phyloP scores from a whole-genome alignment of 208 protist genomes.

The Trypanosomatidae sp. region DNA sequence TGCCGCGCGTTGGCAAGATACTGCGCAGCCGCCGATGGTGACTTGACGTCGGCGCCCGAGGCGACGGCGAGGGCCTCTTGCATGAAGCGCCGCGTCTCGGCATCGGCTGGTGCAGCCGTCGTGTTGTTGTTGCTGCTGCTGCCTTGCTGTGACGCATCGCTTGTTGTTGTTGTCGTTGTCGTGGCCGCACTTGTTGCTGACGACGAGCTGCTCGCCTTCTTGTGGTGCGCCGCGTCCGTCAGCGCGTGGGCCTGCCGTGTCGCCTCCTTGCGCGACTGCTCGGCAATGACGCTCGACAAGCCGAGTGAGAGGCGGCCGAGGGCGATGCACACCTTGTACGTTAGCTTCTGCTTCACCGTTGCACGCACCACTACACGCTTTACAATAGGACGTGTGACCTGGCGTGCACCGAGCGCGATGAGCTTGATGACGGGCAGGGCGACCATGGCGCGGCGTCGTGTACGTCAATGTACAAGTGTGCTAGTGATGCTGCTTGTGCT shows the following conservation, averaged over 20 bases:
- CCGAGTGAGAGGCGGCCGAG: constrained; percentile 70
- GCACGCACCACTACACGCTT: constrained; percentile 39
- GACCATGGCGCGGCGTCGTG: constrained; percentile 30
- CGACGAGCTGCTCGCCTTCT: constrained; percentile 4
- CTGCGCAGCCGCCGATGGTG: too few relatives aligned
- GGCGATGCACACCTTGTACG: constrained; percentile 48
- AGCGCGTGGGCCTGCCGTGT: constrained; percentile 4
- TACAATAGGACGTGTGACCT: constrained; percentile 60
- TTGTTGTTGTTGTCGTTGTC: neutral
- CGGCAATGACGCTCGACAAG: constrained; percentile 44
- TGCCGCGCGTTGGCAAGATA: too few relatives aligned
- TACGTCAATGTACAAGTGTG: neutral
- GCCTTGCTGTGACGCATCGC: neutral
- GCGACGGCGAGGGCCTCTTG: neutral
- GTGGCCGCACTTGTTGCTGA: neutral
- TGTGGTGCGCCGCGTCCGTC: constrained; percentile 11
- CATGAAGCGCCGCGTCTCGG: neutral
- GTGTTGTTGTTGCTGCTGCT: neutral
- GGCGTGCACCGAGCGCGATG: constrained; percentile 55
- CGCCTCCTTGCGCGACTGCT: constrained; percentile 39
- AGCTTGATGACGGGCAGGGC: constrained; percentile 62
- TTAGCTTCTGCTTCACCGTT: constrained; percentile 31
- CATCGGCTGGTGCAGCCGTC: neutral
- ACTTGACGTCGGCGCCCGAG: too few relatives aligned
- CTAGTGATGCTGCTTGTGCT: neutral